phyloP scores from a whole-genome alignment of 345 rosid genomes.

The Populus alba region DNA sequence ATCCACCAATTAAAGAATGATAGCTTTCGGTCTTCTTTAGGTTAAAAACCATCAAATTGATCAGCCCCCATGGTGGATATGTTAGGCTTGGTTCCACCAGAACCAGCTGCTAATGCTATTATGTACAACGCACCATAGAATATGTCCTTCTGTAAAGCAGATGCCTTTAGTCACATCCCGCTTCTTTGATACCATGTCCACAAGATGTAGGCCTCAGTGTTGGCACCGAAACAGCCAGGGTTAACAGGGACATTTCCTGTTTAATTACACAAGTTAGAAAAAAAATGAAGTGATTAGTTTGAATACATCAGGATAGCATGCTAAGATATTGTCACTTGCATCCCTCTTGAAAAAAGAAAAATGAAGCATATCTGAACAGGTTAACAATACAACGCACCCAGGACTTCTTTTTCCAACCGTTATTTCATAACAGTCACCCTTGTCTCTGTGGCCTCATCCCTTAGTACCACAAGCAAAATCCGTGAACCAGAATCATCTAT shows the following conservation, averaged over 20 bases:
- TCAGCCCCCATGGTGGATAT: slow-evolving; percentile 65
- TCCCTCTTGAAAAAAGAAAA: background rate
- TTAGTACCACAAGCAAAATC: no score
- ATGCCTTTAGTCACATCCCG: slow-evolving; percentile 30
- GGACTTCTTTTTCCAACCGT: no score
- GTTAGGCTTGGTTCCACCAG: slow-evolving; percentile 65
- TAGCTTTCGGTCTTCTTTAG: slow-evolving; percentile 58
- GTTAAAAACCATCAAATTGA: slow-evolving; percentile 61
- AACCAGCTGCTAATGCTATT: slow-evolving; percentile 41
- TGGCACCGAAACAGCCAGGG: slow-evolving; percentile 45
- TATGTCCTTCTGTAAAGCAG: slow-evolving; percentile 34
- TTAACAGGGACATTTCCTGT: slow-evolving; percentile 58
- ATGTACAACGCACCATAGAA: slow-evolving; percentile 48
- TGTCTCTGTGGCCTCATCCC: no score
- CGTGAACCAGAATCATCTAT: no score
- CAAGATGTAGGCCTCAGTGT: slow-evolving; percentile 51
- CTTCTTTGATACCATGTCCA: slow-evolving; percentile 26
- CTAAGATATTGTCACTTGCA: no score
- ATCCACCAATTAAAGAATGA: slow-evolving; percentile 77
- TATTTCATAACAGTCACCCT: no score
- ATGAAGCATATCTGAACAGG: no score
- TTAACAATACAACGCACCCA: no score
- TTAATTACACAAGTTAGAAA: background rate
- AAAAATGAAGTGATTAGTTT: background rate
- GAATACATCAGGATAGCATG: no score